These are phyloP conservation scores for Gossypium anomalum DNA, from an alignment of 345 rosid genomes.

Conservation along the genomic window DNA sequence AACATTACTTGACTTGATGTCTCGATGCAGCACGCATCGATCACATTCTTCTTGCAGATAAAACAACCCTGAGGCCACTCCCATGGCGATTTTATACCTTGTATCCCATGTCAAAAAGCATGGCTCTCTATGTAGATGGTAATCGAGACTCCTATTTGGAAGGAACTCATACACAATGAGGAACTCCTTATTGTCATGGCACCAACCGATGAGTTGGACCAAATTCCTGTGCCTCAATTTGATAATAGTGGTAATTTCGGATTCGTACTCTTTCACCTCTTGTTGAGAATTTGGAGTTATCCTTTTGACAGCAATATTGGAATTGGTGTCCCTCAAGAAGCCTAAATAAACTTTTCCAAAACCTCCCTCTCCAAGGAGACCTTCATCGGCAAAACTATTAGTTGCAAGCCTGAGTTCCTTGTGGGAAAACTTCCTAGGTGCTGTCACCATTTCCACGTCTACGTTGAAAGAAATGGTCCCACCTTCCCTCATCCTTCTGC, in stretches of 20 bases:
- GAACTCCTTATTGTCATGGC: conserved; percentile 52
- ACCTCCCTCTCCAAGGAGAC: background rate
- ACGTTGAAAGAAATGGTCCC: conserved; percentile 24
- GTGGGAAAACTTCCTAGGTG: conserved; percentile 47
- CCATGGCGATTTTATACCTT: conserved; percentile 42
- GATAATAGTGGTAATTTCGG: conserved; percentile 47
- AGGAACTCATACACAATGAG: conserved; percentile 65
- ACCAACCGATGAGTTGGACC: conserved; percentile 68
- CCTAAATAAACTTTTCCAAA: background rate
- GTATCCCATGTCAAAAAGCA: conserved; percentile 36
- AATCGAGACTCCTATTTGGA: conserved; percentile 58
- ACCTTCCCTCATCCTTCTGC: background rate
- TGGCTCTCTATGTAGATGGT: conserved; percentile 40
- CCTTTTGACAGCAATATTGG: conserved; percentile 10
- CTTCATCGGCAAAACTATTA: conserved; percentile 2
- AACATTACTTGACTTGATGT: conserved; percentile 58
- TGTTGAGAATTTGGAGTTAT: background rate
- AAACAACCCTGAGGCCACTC: conserved; percentile 42
- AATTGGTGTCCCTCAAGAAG: background rate
- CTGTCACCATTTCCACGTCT: conserved; percentile 47
- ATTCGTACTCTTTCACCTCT: conserved; percentile 33
- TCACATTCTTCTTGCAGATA: conserved; percentile 69
- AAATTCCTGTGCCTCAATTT: conserved; percentile 56
- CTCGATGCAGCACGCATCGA: conserved; percentile 56
- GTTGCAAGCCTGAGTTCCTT: conserved; percentile 42